phyloP scores from a whole-genome alignment of 2,329 filamentous ascomycete species.

The Myriangium duriaei region DNA sequence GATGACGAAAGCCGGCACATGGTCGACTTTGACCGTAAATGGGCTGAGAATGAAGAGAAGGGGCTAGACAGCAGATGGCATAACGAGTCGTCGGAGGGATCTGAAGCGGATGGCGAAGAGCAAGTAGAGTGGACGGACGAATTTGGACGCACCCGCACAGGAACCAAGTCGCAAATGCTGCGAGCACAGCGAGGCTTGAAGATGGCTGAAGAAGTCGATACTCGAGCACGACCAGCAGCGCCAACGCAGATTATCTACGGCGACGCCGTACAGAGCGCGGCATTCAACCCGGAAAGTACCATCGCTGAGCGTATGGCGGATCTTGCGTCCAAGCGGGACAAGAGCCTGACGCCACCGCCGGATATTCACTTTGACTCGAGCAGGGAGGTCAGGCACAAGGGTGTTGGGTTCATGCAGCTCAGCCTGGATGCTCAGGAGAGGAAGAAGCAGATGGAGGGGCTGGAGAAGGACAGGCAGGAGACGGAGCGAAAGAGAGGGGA shows the following conservation, averaged over 20 bases:
- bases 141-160: conserved; percentile 69
- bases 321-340: conserved; percentile 65
- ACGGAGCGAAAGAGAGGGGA: conserved; percentile 53
- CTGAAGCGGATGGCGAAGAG: conserved; percentile 39
- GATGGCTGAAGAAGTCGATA: conserved; percentile 42
- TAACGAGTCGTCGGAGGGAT: conserved; percentile 26
- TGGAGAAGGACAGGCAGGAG: conserved; percentile 53
- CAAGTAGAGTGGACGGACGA: conserved; percentile 84
- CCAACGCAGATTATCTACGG: conserved; percentile 70
- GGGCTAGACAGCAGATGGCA: conserved; percentile 29
- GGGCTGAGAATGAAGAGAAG: conserved; percentile 47
- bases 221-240: conserved; percentile 45
- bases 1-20: conserved; percentile 52
- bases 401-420: conserved; percentile 86
- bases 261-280: conserved; percentile 68
- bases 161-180: conserved; percentile 56
- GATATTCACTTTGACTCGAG: conserved; percentile 76
- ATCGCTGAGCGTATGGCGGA: conserved; percentile 59
- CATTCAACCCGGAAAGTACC: conserved; percentile 64
- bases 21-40: conserved; percentile 93
- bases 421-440: conserved; percentile 57
- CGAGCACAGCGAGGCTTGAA: conserved; percentile 48
- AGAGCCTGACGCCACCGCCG: conserved; percentile 65
- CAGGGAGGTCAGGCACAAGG: conserved; percentile 73
- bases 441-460: conserved; percentile 61